Base-by-base conservation (phyloP, 2,329 filamentous ascomycete species). In the Botrytis paeoniae region DNA sequence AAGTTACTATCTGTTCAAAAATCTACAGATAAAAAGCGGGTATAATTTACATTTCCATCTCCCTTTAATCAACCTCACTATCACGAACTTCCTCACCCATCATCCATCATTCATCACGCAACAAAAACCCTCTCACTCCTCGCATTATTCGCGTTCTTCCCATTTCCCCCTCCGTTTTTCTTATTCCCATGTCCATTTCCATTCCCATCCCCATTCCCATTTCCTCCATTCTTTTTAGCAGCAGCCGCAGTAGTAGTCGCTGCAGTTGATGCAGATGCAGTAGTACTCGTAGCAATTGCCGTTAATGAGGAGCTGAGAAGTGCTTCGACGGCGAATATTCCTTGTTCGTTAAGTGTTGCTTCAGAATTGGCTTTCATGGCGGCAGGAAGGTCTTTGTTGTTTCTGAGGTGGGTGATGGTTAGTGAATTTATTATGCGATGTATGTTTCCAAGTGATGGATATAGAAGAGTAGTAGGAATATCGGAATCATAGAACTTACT, bases 351-450 rank as follows among this genome's bases (percentile, higher is more conserved):
- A 2, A 70, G 69, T 4, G 39, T 70, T 39, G 69, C 69, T 63
- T 70, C 69, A 0, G 69, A 63, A 12, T 70, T 70, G 25, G 69
- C 69, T 51, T 71, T 65, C 10, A 71, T 39, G 22, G 64, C 64
- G 7, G 64, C 32, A 16, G 64, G 64, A 18, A 68, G 41, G 41
- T 68, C 64, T 68, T 68, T 68, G 16, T 68, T 68, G 45, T 68
- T 68, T 54, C 64, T 66, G 41, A 3, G 6, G 41, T n/a, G 20
- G 63, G 63, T 41, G 61, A 12, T 62, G 60, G 12, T 62, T 39
- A 62, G 60, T 39, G 35, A 3, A 9, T 62, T 25, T n/a, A 0
- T 61, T n/a, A 14, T 25, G 22, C 32, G 35, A 61, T n/a, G 59
- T 25, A n/a, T 54, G 2, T 8, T 54, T 16, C 12, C 10, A 59